Conservation (phyloP, 176 grass and related monocot species). For the barley (Hordeum vulgare) region DNA sequence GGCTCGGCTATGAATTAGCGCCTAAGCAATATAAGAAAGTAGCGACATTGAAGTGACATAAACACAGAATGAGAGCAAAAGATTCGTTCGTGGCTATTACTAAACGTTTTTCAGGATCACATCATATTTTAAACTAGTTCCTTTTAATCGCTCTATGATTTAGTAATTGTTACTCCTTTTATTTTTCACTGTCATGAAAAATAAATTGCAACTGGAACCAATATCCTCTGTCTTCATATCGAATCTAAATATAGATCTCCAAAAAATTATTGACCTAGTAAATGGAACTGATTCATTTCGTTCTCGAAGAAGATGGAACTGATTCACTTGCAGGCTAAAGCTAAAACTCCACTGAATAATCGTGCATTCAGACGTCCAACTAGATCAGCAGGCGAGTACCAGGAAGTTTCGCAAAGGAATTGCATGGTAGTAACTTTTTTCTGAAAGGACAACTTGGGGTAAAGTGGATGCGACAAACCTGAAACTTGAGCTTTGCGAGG, state of each 20-base stretch:
- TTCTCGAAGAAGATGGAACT: not conserved
- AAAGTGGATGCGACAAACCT: constrained; percentile 30
- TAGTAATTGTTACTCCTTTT: not conserved
- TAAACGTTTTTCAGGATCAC: not conserved
- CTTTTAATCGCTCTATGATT: not conserved
- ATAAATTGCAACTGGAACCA: not conserved
- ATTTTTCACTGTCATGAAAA: not conserved
- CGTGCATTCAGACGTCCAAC: not conserved
- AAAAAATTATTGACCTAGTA: not conserved
- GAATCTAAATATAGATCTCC: not conserved
- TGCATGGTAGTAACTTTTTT: not conserved
- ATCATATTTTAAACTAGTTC: not conserved
- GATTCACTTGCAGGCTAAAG: not conserved
- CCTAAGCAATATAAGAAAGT: not conserved
- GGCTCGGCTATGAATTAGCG: not conserved
- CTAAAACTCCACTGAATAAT: not conserved
- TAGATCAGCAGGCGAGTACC: not conserved
- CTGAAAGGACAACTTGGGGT: not conserved
- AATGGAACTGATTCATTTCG: not conserved
- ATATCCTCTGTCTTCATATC: not conserved
- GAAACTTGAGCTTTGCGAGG: constrained; percentile 17
- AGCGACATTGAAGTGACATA: not conserved
- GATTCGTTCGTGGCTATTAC: not conserved
- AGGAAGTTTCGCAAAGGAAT: constrained; percentile 7
- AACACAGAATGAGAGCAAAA: not conserved